A percentile compares a stretch with the other conserved stretches of the same genome.
Conservation (phyloP, 768 basidiomycete genomes). For the Boletus fagicola region DNA sequence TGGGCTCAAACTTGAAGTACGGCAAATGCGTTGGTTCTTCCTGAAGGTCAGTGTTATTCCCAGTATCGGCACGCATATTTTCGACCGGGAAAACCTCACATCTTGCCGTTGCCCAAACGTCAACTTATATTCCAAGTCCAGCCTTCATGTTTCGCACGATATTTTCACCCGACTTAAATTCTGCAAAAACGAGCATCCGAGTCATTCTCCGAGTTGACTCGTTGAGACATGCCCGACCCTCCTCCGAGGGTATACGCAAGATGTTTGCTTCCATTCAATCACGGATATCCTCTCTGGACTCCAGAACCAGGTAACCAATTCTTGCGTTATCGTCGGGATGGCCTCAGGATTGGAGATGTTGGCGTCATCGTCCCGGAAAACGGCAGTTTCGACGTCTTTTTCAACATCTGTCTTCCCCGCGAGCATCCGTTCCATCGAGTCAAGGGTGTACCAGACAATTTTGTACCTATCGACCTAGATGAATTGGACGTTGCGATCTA, state of each 20-base stretch:
- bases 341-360: conserved; percentile 37
- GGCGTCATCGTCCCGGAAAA: conserved; percentile 30
- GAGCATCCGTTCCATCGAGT: conserved; percentile 23
- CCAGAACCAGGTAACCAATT: conserved; percentile 27
- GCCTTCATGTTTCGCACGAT: too few relatives aligned
- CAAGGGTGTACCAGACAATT: conserved; percentile 27
- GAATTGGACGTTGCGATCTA: conserved; percentile 3
- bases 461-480: conserved; percentile 19
- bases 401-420: conserved; percentile 36
- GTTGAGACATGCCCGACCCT: neutral
- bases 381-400: conserved; percentile 37
- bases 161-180: too few relatives aligned
- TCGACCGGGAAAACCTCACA: too few relatives aligned
- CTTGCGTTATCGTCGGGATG: conserved; percentile 24
- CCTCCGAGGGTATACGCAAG: conserved; percentile 15
- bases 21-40: too few relatives aligned
- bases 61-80: too few relatives aligned
- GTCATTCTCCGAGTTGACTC: too few relatives aligned
- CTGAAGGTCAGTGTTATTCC: too few relatives aligned
- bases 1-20: too few relatives aligned
- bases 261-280: conserved; percentile 1
- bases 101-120: too few relatives aligned
- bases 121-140: too few relatives aligned
- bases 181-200: too few relatives aligned
- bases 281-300: conserved; percentile 34